Conservation (phyloP, 2,329 filamentous ascomycete genomes). For the Didymella sp. region DNA sequence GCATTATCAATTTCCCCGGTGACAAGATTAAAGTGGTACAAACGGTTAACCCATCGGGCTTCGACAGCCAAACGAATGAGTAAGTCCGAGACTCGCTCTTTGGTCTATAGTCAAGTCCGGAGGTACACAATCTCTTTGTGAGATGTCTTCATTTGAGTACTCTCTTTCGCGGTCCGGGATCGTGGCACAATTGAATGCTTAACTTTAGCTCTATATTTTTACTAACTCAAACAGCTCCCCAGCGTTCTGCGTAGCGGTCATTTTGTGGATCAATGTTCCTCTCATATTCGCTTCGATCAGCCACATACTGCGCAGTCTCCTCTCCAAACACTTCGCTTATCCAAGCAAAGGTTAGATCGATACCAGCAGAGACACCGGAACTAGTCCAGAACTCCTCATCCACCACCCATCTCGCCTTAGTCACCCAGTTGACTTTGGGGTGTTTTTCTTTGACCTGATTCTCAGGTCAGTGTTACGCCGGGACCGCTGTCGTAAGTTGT, state of each 20-base stretch:
- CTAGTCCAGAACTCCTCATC: constrained; percentile 73
- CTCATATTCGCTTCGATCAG: constrained; percentile 64
- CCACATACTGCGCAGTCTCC: constrained; percentile 57
- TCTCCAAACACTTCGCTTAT: constrained; percentile 62
- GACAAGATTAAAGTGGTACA: not conserved
- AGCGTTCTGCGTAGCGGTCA: constrained; percentile 63
- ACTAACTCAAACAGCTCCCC: constrained; percentile 31
- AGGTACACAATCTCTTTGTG: not conserved
- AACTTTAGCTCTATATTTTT: not conserved
- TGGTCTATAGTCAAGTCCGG: not conserved
- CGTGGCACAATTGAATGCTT: not conserved
- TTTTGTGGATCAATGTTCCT: constrained; percentile 58
- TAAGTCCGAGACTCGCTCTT: not conserved
- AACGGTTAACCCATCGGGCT: not conserved
- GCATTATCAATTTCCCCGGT: not conserved
- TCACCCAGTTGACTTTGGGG: constrained; percentile 65
- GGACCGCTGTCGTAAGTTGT: constrained; percentile 4
- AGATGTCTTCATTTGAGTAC: too few species aligned
- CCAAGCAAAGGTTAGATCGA: constrained; percentile 67
- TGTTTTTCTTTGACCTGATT: constrained; percentile 55
- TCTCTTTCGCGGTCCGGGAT: too few species aligned
- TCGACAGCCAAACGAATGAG: not conserved
- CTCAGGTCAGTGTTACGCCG: not conserved
- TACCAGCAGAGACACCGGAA: constrained; percentile 68
- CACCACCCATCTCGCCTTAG: constrained; percentile 67